Base-by-base conservation (phyloP, 2,329 filamentous ascomycete genomes). In the Penicillium griseofulvum region DNA sequence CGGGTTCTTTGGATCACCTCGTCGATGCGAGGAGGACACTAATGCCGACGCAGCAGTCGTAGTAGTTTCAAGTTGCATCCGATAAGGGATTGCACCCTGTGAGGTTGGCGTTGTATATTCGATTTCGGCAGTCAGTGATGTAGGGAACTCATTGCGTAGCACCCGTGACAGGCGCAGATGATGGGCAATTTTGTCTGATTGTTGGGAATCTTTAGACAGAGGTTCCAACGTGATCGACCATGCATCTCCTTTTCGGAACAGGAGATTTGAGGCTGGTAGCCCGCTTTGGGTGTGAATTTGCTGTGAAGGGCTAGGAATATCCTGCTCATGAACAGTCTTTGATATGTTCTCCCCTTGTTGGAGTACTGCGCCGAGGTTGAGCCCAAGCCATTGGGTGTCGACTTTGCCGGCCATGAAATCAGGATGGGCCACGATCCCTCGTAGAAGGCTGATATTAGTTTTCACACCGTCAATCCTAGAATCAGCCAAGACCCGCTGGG, bases 61-160 rank as follows among this genome's bases (percentile, higher is more conserved):
- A 6, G 76, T 82, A 9, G 72, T 72, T 1, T 74, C 74, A 2
- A 80, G 65, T 7, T 76, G 73, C 37, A 81, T 66, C n/a, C 71
- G 78, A 67, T 78, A 84, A 9, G 69, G 72, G 12, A 68, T 70
- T 17, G 71, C 65, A 6, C 66, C 48, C 4, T 64, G 52, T 2
- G 69, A 62, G 6, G 66, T 65, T 1, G 77, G 69, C 0, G 75
- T 66, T 4, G 79, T 81, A 66, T 80, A 76, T 46, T 78, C 64
- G 9, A 83, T 72, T 8, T 84, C 81, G 1, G 83, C 83, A 1
- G 78, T 68, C 0, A 87, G 72, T 0, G 78, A 78, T 2, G 76
- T 59, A 0, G 85, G 84, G 58, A 87, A 87, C 51, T 86, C 82
- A 65, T 87, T 86, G 26, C 78, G 79, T 0, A 83, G 73, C 12